Conservation (phyloP, 2,329 filamentous ascomycete genomes). For the Aspergillus ustus region DNA sequence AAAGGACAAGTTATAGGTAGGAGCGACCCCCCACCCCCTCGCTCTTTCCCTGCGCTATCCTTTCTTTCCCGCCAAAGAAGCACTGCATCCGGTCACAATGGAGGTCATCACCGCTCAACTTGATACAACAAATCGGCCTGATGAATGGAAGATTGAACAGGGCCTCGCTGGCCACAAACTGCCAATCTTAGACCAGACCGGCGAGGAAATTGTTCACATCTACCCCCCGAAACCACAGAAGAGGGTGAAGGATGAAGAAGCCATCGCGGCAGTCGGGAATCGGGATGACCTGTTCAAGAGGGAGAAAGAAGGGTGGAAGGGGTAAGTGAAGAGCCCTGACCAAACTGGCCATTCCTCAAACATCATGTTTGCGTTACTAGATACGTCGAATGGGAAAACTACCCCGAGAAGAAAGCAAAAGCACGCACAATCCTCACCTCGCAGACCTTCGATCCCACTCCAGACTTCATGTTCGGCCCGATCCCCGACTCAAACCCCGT, state of each 20-base stretch:
- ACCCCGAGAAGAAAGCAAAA: slow-evolving; percentile 68
- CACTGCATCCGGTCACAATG: no score
- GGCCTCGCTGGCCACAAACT: slow-evolving; percentile 53
- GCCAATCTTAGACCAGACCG: slow-evolving; percentile 54
- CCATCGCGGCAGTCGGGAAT: slow-evolving; percentile 48
- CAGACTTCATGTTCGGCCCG: slow-evolving; percentile 61
- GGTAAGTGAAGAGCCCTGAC: neutral
- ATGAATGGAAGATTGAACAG: slow-evolving; percentile 62
- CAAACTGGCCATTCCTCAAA: no score
- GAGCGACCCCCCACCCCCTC: no score
- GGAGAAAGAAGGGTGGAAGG: slow-evolving; percentile 31
- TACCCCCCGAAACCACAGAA: slow-evolving; percentile 7
- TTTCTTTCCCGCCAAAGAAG: no score
- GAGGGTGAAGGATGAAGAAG: slow-evolving; percentile 36
- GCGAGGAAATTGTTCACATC: slow-evolving; percentile 33
- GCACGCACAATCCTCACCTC: slow-evolving; percentile 60
- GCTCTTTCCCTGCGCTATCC: no score
- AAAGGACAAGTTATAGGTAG: no score
- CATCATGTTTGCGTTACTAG: neutral
- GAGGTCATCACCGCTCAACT: neutral
- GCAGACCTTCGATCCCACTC: slow-evolving; percentile 55
- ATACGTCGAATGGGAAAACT: slow-evolving; percentile 73
- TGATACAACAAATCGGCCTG: slow-evolving; percentile 56
- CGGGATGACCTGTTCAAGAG: slow-evolving; percentile 46
- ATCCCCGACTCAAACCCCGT: slow-evolving; percentile 64